Evolutionary conservation across 2,329 filamentous ascomycete species (phyloP), one percentile per base, ranked within the genome.

Genomic region (Botrytis paeoniae): DNA sequence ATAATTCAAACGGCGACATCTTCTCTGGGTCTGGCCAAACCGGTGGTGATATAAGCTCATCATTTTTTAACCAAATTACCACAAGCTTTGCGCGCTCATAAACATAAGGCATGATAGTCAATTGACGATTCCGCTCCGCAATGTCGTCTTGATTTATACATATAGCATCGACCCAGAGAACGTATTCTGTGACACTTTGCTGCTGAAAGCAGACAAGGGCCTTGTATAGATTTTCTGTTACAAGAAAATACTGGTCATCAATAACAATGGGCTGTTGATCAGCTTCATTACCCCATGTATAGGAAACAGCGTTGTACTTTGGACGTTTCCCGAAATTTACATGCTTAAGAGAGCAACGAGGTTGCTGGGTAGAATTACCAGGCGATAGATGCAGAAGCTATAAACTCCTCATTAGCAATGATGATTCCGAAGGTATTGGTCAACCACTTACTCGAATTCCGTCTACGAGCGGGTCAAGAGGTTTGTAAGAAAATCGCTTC

Each of bases 251-350:
- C 5, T 51, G n/a, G 8, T 74, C 76, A 59, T 78, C 71, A 18
- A 80, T 54, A 4, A 71, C 9, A 10, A 79, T 78, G 29, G 60
- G n/a, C n/a, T 75, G 57, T 25, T 74, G 69, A 43, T 54, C 63
- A 37, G 54, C 63, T 22, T 74, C 61, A 16, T 73, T 70, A 0
- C 78, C 78, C 76, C 79, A 78, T 8, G 66, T 76, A 69, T 80
- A 81, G 2, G 79, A 80, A 48, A 80, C 69, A 25, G 78, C 78
- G 37, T 78, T 70, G 65, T 76, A 80, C 22, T 72, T 75, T 14
- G 77, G 76, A 32, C 68, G 73, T 8, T 75, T 66, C 1, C 62
- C 74, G 35, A 80, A 78, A 4, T 32, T 69, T 32, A 22, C 71
- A 61, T 71, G 41, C 10, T 25, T 54, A 4, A 74, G 71, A 25